Evolutionary conservation across 1,284 basidiomycete genomes (phyloP), one percentile per base, ranked within the genome.

Genomic region (Ustilago shanxiensis): DNA sequence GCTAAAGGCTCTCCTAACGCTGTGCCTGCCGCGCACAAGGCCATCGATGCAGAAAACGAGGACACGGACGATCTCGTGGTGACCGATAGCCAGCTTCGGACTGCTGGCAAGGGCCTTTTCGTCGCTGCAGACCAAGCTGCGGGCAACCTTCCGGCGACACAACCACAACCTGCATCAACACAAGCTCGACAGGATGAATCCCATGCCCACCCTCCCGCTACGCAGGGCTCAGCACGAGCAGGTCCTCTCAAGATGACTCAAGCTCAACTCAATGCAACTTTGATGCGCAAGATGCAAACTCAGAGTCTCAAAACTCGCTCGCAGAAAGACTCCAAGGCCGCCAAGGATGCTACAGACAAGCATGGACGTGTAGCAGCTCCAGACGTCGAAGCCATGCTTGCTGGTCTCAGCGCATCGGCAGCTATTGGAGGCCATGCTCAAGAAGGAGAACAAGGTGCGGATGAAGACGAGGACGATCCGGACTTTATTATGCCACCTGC

Each of bases 251-350:
- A 72, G 28, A 60, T 80, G 72, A 80, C 77, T 13, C 63, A 66
- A 24, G 79, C 63, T 11, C 69, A 81, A 49, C 73, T 84, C 35
- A 83, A 83, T 29, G 80, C 74, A 0, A 78, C 78, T 0, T 37
- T 84, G 39, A 67, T 79, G 49, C 72, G 72, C 39, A 75, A 77
- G 56, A 64, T 75, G 60, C 68, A 78, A 35, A 59, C 67, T 10
- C 81, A 83, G 41, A 79, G 71, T 45, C 59, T 76, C 39, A 65
- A 67, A 26, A 59, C 60, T 26, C 66, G 70, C 11, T 60, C 73
- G 26, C 70, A 76, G 60, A 66, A 59, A 29, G 54, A 65, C 3
- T 37, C 20, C 44, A 72, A 66, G 35, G 47, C 60, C 5, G 35
- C 35, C 37, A 73, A 65, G 28, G 53, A 60, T 5, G 63, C 56